Base-by-base conservation (phyloP, 1,284 basidiomycete genomes). In the Mycosarcoma maydis region DNA sequence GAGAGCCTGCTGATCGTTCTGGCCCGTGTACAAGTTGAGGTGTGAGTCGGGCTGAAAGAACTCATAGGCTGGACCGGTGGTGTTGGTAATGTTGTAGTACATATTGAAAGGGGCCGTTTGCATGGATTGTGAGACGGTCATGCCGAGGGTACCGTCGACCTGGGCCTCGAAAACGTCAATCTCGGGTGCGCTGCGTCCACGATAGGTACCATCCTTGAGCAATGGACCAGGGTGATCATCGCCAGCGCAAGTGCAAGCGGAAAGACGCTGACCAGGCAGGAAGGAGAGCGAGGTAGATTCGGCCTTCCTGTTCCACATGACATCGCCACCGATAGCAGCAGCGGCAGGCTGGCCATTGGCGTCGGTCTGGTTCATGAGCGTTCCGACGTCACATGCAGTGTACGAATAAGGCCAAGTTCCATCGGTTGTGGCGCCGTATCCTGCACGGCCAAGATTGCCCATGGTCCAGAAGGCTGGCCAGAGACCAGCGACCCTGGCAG, bases 171-270 rank as follows among this genome's bases (percentile, higher is more conserved):
- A 83, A 62, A 89, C 82, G 75, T 90, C 89, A 68, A 90, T 88
- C 77, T 90, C 89, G 17, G 88, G 88, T 0, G 85, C 86, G 32
- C 85, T 83, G 24, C 89, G 73, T n/a, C 88, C 92, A 1, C 89
- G 87, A 70, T 86, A 90, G 1, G 87, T 86, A 13, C 91, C 92
- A 69, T 89, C 86, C 0, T 82, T 47, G 33, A 85, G 84, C 32
- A 85, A 80, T 6, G 92, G 92, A 2, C 92, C 92, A 0, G 92
- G 92, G 80, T 94, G 92, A 2, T 89, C 89, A 65, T 91, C 88
- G 22, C 87, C 87, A 0, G 88, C 83, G 76, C 89, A 94, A 2
- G 92, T 92, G 75, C 92, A 82, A 39, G 83, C 51, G 32, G 70
- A 71, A 3, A 94, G 84, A 23, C 90, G 86, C 82, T 94, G 92